These are phyloP conservation scores for Vitis riparia DNA, from an alignment of 164 flowering plant genomes.

Conservation along the genomic window DNA sequence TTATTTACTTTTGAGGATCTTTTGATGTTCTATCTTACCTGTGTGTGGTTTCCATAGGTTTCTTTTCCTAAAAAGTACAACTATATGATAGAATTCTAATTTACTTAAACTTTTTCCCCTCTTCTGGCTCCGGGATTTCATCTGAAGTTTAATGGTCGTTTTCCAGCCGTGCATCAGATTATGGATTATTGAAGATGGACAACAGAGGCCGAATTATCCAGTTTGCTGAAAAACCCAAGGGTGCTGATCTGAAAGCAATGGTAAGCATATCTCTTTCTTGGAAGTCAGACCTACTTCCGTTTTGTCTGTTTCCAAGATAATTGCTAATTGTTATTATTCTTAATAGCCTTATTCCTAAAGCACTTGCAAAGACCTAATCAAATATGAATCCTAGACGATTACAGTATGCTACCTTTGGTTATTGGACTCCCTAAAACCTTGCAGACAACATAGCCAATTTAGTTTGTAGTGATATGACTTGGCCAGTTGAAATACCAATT, in stretches of 20 bases:
- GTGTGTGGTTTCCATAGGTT: not conserved
- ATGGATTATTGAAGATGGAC: constrained; percentile 83
- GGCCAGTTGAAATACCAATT: no score
- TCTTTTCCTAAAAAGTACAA: not conserved
- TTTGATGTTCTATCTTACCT: not conserved
- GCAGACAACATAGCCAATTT: no score
- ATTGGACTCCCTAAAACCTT: no score
- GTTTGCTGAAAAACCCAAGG: constrained; percentile 85
- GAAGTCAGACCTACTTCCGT: not conserved
- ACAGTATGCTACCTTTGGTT: no score
- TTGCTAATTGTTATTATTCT: not conserved
- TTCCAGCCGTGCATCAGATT: constrained; percentile 86
- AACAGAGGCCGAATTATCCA: constrained; percentile 56
- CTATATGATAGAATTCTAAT: not conserved
- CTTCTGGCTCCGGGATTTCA: not conserved
- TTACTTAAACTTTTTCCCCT: not conserved
- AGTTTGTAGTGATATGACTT: no score
- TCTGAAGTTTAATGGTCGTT: constrained; percentile 8
- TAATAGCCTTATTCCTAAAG: no score
- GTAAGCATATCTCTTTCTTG: constrained; percentile 33
- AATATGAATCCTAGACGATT: no score
- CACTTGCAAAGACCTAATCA: no score
- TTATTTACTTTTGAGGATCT: not conserved
- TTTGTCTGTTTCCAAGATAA: not conserved
- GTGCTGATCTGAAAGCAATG: constrained; percentile 67